Base-by-base conservation (phyloP, 2,329 filamentous ascomycete genomes). In the Plectosphaerella plurivora region DNA sequence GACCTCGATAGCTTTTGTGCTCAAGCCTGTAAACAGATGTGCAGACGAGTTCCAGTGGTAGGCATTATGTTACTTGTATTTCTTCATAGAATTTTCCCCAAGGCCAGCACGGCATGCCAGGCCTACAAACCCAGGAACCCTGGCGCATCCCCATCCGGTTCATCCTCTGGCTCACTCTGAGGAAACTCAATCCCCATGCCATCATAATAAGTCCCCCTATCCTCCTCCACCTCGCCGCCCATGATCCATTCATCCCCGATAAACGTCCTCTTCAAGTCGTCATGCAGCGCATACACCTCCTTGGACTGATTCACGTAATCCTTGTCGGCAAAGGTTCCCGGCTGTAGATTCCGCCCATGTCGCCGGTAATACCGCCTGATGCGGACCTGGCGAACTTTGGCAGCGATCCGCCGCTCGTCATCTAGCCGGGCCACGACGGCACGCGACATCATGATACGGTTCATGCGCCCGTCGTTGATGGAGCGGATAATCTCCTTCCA, bases 181-280 rank as follows among this genome's bases (percentile, higher is more conserved):
- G 48, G 48, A 12, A 44, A 50, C n/a, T 44, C 37, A n/a, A 33
- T 18, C 4, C 48, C 48, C n/a, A 25, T 28, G 15, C 46, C 49
- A 18, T 50, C 49, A n/a, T 51, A 51, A 25, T 46, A 51, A 11
- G 42, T 45, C 20, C 49, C 49, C 28, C 22, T 16, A 9, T 36
- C 33, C 45, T 51, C 49, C 42, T 51, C 49, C 10, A 28, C 25
- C 15, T 28, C 49, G n/a, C 18, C 49, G 39, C 49, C 49, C 49
- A 51, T 51, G 5, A 46, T 18, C 49, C 49, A 51, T 18, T 51
- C 49, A 18, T 51, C 49, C 28, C 42, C 28, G 33, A 51, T 51
- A 24, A 51, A 46, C 16, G 41, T 36, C 1, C 49, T 41, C 22
- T 28, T 41, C 18, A 51, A 33, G 16, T 51, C 49, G 3, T 47